Evolutionary conservation across 257 asterid genomes (phyloP), one percentile per base, ranked within the genome.

Genomic region (Salvia rosmarinus): DNA sequence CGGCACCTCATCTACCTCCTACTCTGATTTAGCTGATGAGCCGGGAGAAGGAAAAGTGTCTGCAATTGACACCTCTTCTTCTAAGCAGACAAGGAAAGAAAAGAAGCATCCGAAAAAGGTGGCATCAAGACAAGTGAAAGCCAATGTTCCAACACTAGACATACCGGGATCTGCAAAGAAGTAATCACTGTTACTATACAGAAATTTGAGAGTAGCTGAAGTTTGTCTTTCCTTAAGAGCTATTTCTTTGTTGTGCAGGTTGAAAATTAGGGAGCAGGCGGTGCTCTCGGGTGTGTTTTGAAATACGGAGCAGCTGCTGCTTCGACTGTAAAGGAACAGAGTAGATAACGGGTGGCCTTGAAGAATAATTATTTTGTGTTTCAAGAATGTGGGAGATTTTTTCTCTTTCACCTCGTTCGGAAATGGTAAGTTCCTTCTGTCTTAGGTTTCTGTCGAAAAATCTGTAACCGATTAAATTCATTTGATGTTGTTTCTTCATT

Each of bases 91-190:
- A 43, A 74, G 68, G 68, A 77, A 78, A 61, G 25, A 30, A 1
- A 81, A 66, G 44, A 80, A 40, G 64, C 82, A 79, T 12, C 83
- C 70, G 52, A 85, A 82, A 77, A 87, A 84, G 74, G 75, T 42
- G 34, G 73, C 73, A 66, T 46, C 92, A 46, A 82, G 73, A 73
- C 60, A 30, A 49, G 89, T 67, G 82, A 89, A 83, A 75, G 85
- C 78, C 79, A 82, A 54, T 67, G 51, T 0, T 42, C 73, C 81
- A 0, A 89, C 83, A 74, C 49, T 79, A 42, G 81, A 81, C 67
- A 83, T 86, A 67, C 96, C 87, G 30, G 99, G 98, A 79, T 84
- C 98, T 66, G 87, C 96, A 4, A 90, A 86, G 37, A 85, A 96
- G 99, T 94, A 79, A 69, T 42, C 37, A 9, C 52, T 11, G 19